Evolutionary conservation across 805 yeast genomes (phyloP).

Genomic region (Ogataea parapolymorpha): DNA sequence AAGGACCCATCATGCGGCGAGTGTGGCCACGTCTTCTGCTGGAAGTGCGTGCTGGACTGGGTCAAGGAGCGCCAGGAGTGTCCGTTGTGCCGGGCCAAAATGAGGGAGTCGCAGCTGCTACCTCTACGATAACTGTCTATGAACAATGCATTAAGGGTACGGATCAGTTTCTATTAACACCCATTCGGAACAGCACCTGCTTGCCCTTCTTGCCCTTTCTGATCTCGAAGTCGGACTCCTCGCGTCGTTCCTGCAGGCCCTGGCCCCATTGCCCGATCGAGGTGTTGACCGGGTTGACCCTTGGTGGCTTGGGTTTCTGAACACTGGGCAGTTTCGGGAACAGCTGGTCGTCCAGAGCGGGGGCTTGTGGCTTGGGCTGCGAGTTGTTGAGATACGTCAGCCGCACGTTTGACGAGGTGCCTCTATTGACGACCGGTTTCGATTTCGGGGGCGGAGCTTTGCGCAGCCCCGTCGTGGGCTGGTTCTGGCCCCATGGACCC

Average conservation of each 20-base stretch:
- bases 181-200: conserved; percentile 50
- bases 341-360: conserved; percentile 16
- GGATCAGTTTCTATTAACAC: conserved; percentile 29
- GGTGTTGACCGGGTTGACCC: conserved; percentile 50
- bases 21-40: conserved; percentile 93
- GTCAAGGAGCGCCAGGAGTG: conserved; percentile 83
- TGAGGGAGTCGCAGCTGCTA: conserved; percentile 59
- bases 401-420: conserved; percentile 12
- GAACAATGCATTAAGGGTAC: background rate
- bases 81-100: conserved; percentile 79
- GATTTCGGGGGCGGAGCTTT: background rate
- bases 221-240: conserved; percentile 17
- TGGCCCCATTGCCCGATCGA: conserved; percentile 34
- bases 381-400: conserved; percentile 14
- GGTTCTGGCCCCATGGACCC: conserved; percentile 5
- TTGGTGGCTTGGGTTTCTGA: conserved; percentile 47
- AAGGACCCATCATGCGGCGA: conserved; percentile 77
- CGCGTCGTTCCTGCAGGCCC: conserved; percentile 1
- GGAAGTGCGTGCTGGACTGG: conserved; percentile 91
- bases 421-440: conserved; percentile 9
- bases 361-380: background rate
- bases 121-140: conserved; percentile 44
- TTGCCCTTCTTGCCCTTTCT: conserved; percentile 46
- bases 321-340: conserved; percentile 37
- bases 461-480: background rate